Percentiles rank a stretch among this genome's conserved stretches.
These are phyloP conservation scores for Agaricus bisporus DNA, from an alignment of 768 basidiomycete genomes.

Conservation along the genomic window DNA sequence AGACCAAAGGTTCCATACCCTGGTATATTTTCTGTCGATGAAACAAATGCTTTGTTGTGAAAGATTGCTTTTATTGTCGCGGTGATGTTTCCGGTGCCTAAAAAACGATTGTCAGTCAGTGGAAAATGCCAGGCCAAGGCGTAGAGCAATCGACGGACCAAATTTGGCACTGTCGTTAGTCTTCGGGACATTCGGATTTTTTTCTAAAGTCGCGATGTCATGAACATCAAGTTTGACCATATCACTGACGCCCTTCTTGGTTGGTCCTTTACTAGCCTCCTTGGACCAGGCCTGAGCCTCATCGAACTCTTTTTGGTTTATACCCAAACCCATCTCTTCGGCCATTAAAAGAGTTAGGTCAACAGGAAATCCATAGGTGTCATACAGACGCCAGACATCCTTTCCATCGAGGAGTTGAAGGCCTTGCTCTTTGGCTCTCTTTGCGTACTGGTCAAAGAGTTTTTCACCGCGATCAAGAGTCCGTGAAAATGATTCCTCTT, in stretches of 20 bases:
- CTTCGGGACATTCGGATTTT: conserved; percentile 71
- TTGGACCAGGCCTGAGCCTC: conserved; percentile 83
- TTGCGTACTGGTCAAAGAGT: conserved; percentile 85
- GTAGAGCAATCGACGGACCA: conserved; percentile 34
- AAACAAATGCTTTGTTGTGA: conserved; percentile 67
- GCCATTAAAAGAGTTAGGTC: conserved; percentile 97
- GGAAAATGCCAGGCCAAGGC: neutral
- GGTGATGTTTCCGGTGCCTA: conserved; percentile 73
- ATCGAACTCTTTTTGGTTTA: conserved; percentile 88
- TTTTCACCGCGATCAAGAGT: conserved; percentile 96
- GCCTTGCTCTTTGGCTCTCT: conserved; percentile 56
- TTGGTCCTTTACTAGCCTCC: conserved; percentile 83
- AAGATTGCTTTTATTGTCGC: conserved; percentile 82
- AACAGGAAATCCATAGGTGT: conserved; percentile 97
- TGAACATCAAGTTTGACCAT: conserved; percentile 92
- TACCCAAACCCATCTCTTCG: conserved; percentile 76
- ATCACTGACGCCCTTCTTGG: conserved; percentile 64
- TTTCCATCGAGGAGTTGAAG: conserved; percentile 71
- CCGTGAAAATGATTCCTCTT: conserved; percentile 96
- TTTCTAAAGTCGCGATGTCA: conserved; percentile 83
- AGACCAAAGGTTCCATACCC: conserved; percentile 72
- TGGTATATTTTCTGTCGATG: conserved; percentile 61
- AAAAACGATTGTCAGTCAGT: neutral
- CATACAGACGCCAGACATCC: conserved; percentile 96
- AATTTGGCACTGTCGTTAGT: conserved; percentile 93